Evolutionary conservation across 345 rosid genomes (phyloP).

Genomic region (Syzygium grande): DNA sequence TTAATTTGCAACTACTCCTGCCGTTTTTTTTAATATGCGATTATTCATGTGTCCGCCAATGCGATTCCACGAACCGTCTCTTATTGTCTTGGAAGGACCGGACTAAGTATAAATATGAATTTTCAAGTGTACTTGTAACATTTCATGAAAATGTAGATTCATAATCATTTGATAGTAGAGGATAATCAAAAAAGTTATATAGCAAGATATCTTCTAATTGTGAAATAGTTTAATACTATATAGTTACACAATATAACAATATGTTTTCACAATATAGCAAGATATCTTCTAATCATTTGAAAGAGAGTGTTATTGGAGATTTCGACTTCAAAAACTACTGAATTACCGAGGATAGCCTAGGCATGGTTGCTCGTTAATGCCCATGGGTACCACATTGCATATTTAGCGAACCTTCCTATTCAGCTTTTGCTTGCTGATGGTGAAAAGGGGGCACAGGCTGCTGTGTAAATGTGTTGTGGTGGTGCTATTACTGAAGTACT

Average conservation of each 20-base stretch:
- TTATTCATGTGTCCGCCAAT: too few species aligned
- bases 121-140: too few species aligned
- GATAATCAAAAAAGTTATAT: too few species aligned
- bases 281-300: not conserved
- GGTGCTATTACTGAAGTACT: not conserved
- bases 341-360: not conserved
- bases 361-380: not conserved
- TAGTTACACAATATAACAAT: too few species aligned
- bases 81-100: too few species aligned
- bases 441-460: not conserved
- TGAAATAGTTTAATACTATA: too few species aligned
- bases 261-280: too few species aligned
- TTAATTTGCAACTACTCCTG: too few species aligned
- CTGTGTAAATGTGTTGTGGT: not conserved
- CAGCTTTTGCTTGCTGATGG: not conserved
- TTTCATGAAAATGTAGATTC: too few species aligned
- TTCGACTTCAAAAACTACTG: not conserved
- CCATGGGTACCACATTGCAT: not conserved
- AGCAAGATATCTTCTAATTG: too few species aligned
- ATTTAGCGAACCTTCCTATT: not conserved
- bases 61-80: not conserved
- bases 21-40: too few species aligned
- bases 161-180: too few species aligned
- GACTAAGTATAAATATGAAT: not conserved
- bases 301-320: not conserved